Conservation (phyloP, 768 basidiomycete genomes). For the Boletus tylopilopsis region DNA sequence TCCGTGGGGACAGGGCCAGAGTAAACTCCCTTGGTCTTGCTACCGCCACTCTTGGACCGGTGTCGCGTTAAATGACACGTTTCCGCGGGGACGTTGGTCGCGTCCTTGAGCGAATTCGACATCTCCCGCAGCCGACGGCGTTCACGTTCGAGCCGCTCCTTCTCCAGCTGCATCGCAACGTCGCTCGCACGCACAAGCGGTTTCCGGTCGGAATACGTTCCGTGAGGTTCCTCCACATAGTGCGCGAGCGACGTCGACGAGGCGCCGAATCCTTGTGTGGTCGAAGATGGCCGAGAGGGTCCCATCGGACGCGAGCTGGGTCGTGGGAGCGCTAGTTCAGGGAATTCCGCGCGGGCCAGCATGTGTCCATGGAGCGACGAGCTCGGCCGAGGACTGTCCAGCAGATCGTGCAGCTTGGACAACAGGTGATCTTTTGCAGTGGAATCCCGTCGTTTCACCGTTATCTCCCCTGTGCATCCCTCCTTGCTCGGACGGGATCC, state of each 20-base stretch:
- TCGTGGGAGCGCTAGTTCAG: constrained; percentile 22
- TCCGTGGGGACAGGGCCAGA: constrained; percentile 9
- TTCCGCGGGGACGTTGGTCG: constrained; percentile 25
- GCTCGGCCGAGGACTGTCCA: constrained; percentile 39
- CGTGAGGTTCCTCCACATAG: constrained; percentile 10
- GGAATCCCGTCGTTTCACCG: constrained; percentile 20
- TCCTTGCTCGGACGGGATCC: constrained; percentile 20
- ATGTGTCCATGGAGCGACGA: constrained; percentile 40
- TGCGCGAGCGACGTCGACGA: constrained; percentile 16
- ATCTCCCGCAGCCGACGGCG: constrained; percentile 26
- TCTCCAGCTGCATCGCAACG: constrained; percentile 51
- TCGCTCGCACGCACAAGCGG: constrained; percentile 48
- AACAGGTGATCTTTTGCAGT: constrained; percentile 30
- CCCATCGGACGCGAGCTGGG: constrained; percentile 20
- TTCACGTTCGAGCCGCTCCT: constrained; percentile 35
- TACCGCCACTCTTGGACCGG: constrained; percentile 6
- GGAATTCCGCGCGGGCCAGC: constrained; percentile 27
- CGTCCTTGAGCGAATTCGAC: constrained; percentile 25
- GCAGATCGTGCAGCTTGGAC: constrained; percentile 45
- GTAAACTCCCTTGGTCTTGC: constrained; percentile 16
- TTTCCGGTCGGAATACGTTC: constrained; percentile 15
- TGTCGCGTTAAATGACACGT: constrained; percentile 19
- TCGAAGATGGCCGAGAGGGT: constrained; percentile 23
- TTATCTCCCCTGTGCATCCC: constrained; percentile 18
- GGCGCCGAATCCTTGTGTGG: constrained; percentile 15